A percentile compares a stretch with the other conserved stretches of the same genome.
phyloP scores from a whole-genome alignment of 768 basidiomycete genomes.

The Xanthoconium purpureum region DNA sequence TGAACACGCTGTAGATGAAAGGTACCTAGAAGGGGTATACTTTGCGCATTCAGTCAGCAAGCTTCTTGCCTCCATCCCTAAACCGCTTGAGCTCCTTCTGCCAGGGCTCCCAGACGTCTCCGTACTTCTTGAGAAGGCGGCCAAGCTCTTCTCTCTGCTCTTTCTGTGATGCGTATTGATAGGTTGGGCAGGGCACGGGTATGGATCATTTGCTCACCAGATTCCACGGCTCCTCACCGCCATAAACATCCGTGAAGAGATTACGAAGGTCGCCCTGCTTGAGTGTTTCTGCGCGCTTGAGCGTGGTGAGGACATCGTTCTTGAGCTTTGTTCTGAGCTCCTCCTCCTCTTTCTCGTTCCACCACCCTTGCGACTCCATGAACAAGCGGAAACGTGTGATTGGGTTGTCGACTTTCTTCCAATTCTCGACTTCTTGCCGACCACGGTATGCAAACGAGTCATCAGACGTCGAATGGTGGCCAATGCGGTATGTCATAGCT shows the following conservation, averaged over 20 bases:
- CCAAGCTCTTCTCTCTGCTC: slow-evolving; percentile 83
- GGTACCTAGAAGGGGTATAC: neutral
- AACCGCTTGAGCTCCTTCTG: slow-evolving; percentile 72
- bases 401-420: slow-evolving; percentile 89
- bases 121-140: slow-evolving; percentile 78
- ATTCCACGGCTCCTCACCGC: slow-evolving; percentile 80
- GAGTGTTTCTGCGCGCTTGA: slow-evolving; percentile 71
- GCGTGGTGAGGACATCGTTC: slow-evolving; percentile 71
- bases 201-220: slow-evolving; percentile 50
- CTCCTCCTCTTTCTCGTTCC: slow-evolving; percentile 73
- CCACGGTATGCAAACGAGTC: slow-evolving; percentile 93
- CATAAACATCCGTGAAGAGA: slow-evolving; percentile 86
- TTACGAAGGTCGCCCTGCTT: slow-evolving; percentile 70
- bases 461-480: slow-evolving; percentile 95
- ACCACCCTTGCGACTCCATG: slow-evolving; percentile 83
- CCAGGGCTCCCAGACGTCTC: slow-evolving; percentile 86
- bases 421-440: slow-evolving; percentile 86
- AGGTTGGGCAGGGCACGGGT: neutral
- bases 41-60: slow-evolving; percentile 32
- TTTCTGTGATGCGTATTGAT: slow-evolving; percentile 41
- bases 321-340: slow-evolving; percentile 65
- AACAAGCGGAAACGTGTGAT: slow-evolving; percentile 80
- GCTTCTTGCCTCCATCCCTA: slow-evolving; percentile 65
- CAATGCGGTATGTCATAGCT: slow-evolving; percentile 90
- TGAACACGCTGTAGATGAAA: neutral